A percentile compares a stretch with the other conserved stretches of the same genome.
These are phyloP conservation scores for Cudoniella acicularis DNA, from an alignment of 495 filamentous ascomycete species.

Conservation along the genomic window DNA sequence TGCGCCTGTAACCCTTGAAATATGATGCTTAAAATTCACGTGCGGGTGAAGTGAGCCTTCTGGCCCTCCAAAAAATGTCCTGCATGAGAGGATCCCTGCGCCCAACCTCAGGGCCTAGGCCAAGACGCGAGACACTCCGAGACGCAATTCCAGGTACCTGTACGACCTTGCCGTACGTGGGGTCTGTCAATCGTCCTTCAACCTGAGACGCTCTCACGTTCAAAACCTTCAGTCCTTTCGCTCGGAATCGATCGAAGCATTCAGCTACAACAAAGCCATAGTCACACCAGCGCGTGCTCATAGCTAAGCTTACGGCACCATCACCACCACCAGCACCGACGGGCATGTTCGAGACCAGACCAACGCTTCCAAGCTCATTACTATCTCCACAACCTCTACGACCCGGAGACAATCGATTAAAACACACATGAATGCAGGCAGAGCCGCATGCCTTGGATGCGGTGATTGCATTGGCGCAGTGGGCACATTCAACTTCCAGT, in stretches of 20 bases:
- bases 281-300: not conserved
- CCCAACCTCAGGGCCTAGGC: no score
- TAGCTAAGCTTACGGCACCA: no score
- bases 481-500: slow-evolving; percentile 5
- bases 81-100: no score
- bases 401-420: slow-evolving; percentile 1
- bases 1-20: not conserved
- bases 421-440: slow-evolving; percentile 3
- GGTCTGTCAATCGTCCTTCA: not conserved
- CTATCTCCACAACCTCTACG: not conserved
- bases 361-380: not conserved
- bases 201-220: not conserved
- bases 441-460: slow-evolving; percentile 18
- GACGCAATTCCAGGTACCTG: not conserved
- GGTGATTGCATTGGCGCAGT: slow-evolving; percentile 16
- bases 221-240: not conserved
- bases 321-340: not conserved
- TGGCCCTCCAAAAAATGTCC: no score
- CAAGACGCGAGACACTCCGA: not conserved
- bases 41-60: not conserved
- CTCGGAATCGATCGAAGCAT: not conserved
- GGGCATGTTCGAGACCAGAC: slow-evolving; percentile 6
- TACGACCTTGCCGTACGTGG: not conserved
- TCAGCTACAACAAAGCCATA: not conserved
- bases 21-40: not conserved